Conservation (phyloP, 1,284 basidiomycete genomes). For the Cutaneotrichosporon daszewskae region DNA sequence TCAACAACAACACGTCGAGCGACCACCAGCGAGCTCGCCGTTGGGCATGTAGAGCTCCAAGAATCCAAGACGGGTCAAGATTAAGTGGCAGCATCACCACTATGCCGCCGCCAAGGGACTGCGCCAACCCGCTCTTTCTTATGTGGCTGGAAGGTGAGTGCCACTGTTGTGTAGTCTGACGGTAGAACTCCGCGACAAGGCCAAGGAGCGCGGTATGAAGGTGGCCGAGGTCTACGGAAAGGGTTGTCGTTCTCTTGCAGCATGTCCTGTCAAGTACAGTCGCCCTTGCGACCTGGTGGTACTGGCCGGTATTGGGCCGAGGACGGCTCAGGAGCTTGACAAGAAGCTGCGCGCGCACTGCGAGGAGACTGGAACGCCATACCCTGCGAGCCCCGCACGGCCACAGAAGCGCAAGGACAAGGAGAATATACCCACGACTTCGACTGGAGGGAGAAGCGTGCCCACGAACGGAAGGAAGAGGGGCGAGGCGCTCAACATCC, state of each 20-base stretch:
- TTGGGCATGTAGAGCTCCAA: no score
- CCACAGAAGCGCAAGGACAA: background rate
- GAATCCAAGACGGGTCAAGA: no score
- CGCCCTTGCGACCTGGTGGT: conserved; percentile 36
- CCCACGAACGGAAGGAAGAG: no score
- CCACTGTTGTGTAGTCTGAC: background rate
- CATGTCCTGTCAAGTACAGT: conserved; percentile 38
- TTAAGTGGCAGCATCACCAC: no score
- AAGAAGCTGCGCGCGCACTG: conserved; percentile 33
- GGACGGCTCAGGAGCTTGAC: conserved; percentile 36
- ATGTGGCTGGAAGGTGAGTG: conserved; percentile 39
- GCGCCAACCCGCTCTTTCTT: conserved; percentile 46
- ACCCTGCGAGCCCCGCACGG: background rate
- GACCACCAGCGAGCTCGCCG: no score
- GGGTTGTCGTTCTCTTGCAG: conserved; percentile 34
- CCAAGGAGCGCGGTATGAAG: conserved; percentile 33
- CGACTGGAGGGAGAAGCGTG: no score
- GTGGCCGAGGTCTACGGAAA: conserved; percentile 36
- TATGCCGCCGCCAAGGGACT: conserved; percentile 10
- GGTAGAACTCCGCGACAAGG: conserved; percentile 38
- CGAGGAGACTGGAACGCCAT: conserved; percentile 27
- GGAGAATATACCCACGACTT: background rate
- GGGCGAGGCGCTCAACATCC: no score
- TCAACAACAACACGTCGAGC: no score
- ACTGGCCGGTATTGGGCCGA: conserved; percentile 38